These are phyloP conservation scores for Saccharomyces hybrid DNA, from an alignment of 1,139 yeast species.

Conservation along the genomic window DNA sequence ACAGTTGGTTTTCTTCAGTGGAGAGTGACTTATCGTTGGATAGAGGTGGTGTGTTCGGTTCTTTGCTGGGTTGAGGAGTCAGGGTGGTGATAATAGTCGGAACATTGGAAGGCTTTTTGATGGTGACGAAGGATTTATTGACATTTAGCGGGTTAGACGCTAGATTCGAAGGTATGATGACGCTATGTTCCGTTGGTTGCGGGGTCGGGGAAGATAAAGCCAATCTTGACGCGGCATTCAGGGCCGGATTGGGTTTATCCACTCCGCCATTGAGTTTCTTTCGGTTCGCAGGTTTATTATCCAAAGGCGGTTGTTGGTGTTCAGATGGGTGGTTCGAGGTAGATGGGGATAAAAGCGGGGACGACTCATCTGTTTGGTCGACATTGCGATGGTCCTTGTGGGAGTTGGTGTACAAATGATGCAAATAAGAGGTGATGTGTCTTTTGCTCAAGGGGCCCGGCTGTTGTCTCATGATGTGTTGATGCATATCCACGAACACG, in stretches of 20 bases:
- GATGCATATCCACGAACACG: slow-evolving; percentile 84
- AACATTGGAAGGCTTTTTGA: slow-evolving; percentile 42
- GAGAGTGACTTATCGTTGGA: neutral
- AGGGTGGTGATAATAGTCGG: slow-evolving; percentile 10
- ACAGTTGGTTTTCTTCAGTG: slow-evolving; percentile 7
- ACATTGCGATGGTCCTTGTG: slow-evolving; percentile 7
- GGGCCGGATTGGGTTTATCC: neutral
- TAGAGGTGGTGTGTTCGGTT: neutral
- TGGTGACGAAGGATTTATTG: slow-evolving; percentile 59
- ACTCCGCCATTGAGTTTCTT: neutral
- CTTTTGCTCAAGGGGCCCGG: slow-evolving; percentile 82
- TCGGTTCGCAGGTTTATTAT: neutral
- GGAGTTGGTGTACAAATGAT: slow-evolving; percentile 37
- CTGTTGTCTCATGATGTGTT: slow-evolving; percentile 69
- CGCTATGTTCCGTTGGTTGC: slow-evolving; percentile 3
- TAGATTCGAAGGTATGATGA: slow-evolving; percentile 52
- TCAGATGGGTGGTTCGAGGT: neutral
- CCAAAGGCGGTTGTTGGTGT: neutral
- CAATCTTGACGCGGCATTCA: neutral
- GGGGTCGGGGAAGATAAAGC: neutral
- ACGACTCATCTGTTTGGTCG: neutral
- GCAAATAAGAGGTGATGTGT: slow-evolving; percentile 61
- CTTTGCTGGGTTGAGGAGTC: slow-evolving; percentile 2
- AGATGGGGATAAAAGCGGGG: neutral
- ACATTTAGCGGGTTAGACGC: slow-evolving; percentile 80